A percentile compares a stretch with the other conserved stretches of the same genome.
These are phyloP conservation scores for Davidsoniella neocaledoniae DNA, from an alignment of 2,329 filamentous ascomycete genomes.

Conservation along the genomic window DNA sequence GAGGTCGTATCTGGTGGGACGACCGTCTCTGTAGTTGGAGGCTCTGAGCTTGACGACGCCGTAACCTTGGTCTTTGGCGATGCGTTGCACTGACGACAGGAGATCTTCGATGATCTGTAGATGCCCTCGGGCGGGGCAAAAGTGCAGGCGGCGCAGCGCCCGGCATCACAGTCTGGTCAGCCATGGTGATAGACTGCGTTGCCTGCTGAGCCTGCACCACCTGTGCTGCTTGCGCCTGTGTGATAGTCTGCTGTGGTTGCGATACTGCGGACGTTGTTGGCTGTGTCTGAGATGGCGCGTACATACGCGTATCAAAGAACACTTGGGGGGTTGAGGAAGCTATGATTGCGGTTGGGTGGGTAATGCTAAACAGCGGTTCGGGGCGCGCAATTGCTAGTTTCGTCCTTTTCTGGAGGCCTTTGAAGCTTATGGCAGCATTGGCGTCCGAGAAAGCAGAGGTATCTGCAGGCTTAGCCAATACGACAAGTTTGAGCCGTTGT, in stretches of 20 bases:
- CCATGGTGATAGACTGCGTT: slow-evolving; percentile 18
- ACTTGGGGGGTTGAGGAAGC: slow-evolving; percentile 7
- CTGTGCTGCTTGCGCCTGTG: slow-evolving; percentile 3
- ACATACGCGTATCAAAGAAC: slow-evolving; percentile 12
- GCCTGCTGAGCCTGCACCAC: slow-evolving; percentile 1
- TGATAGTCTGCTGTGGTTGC: not conserved
- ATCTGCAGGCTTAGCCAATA: slow-evolving; percentile 77
- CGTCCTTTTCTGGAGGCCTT: slow-evolving; percentile 81
- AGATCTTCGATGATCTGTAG: slow-evolving; percentile 41
- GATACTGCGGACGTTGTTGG: slow-evolving; percentile 1
- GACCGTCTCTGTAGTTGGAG: slow-evolving; percentile 46
- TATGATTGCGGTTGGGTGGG: slow-evolving; percentile 17
- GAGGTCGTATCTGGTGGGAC: slow-evolving; percentile 44
- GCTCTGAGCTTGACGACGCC: slow-evolving; percentile 45
- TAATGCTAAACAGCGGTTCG: slow-evolving; percentile 7
- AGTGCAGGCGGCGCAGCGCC: slow-evolving; percentile 29
- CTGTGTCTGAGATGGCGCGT: slow-evolving; percentile 11
- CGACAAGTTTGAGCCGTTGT: slow-evolving; percentile 36
- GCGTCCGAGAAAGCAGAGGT: slow-evolving; percentile 61
- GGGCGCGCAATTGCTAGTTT: slow-evolving; percentile 18
- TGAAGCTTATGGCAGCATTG: slow-evolving; percentile 75
- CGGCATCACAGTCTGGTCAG: slow-evolving; percentile 24
- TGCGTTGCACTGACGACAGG: slow-evolving; percentile 38
- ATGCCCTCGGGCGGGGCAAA: slow-evolving; percentile 43
- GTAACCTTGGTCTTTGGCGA: slow-evolving; percentile 45